Conservation (phyloP, 139 green algal species). For the Chlorella sp. region DNA sequence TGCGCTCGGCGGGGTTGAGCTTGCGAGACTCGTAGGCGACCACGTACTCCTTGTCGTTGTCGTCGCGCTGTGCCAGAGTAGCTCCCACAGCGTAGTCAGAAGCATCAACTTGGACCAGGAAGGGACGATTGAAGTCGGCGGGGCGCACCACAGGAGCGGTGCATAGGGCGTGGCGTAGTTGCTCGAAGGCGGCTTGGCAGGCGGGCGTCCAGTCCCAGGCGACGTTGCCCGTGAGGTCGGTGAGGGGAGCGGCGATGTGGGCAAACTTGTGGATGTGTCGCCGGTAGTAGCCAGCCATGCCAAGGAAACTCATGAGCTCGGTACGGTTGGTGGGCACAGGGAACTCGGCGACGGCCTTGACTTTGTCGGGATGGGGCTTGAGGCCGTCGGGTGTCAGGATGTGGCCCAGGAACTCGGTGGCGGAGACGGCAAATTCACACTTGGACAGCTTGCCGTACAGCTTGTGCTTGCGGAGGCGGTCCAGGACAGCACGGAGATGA, state of each 20-base stretch:
- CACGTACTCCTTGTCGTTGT: constrained; percentile 21
- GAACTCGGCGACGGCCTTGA: constrained; percentile 32
- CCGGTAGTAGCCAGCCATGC: constrained; percentile 47
- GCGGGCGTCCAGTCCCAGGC: background rate
- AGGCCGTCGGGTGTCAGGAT: constrained; percentile 28
- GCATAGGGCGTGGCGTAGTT: constrained; percentile 13
- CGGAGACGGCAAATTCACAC: constrained; percentile 30
- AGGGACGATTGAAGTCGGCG: constrained; percentile 16
- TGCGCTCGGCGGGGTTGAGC: constrained; percentile 24
- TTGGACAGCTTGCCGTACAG: constrained; percentile 37
- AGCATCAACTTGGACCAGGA: constrained; percentile 27
- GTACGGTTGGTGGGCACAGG: constrained; percentile 16
- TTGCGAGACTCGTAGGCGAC: constrained; percentile 32
- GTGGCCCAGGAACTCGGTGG: constrained; percentile 40
- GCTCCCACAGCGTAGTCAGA: constrained; percentile 23
- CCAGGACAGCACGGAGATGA: background rate
- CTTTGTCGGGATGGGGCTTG: constrained; percentile 29
- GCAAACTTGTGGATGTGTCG: constrained; percentile 37
- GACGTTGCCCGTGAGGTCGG: constrained; percentile 19
- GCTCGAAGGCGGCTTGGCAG: constrained; percentile 18
- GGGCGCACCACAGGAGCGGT: constrained; percentile 15
- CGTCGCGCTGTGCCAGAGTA: constrained; percentile 35
- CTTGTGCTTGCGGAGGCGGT: background rate
- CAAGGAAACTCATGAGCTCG: constrained; percentile 42
- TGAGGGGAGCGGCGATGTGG: constrained; percentile 29